Base-by-base conservation (phyloP, 495 filamentous ascomycete species). In the Xylaria grammica region DNA sequence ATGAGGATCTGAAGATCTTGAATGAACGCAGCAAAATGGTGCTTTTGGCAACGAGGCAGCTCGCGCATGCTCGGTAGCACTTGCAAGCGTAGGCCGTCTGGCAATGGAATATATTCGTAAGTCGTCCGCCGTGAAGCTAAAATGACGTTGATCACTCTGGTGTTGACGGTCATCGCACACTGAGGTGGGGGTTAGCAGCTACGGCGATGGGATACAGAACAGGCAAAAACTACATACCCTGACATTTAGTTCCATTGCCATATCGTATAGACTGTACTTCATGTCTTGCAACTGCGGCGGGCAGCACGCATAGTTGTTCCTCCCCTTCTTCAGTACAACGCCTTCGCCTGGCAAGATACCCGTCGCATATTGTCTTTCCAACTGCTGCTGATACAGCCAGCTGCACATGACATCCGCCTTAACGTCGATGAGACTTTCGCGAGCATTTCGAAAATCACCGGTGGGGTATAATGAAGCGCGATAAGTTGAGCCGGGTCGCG, bases 1-100 rank as follows among this genome's bases (percentile, higher is more conserved):
- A 89, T 77, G 19, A 90, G 69, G 4, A 87, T 74, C 29, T 77
- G 74, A n/a, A 73, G 71, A 59, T 86, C 81, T 50, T 82, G 77
- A 51, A 89, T 85, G 67, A 90, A 89, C 32, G 87, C 87, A n/a
- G 85, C 87, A 62, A 86, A 89, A 52, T 90, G 87, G 69, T 89
- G 84, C 67, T 87, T 87, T 70, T 87, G 82, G 54, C 84, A 85
- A 17, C 73, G 70, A 3, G 84, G 83, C 2, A 90, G 75, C 42
- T 84, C 80, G 4, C 69, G 67, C 62, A 89, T 81, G 49, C 77
- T 81, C 9, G 80, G 82, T 19, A 90, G 73, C 22, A 90, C 82
- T 67, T 90, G 87, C 40, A 90, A 69, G 32, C 81, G 79, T 22
- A 88, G 77, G n/a, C 84, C 84, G 57, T 82, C 74, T 13, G 74